phyloP scores from a whole-genome alignment of 2,329 filamentous ascomycete species.

The Tolypocladium cylindrosporum region DNA sequence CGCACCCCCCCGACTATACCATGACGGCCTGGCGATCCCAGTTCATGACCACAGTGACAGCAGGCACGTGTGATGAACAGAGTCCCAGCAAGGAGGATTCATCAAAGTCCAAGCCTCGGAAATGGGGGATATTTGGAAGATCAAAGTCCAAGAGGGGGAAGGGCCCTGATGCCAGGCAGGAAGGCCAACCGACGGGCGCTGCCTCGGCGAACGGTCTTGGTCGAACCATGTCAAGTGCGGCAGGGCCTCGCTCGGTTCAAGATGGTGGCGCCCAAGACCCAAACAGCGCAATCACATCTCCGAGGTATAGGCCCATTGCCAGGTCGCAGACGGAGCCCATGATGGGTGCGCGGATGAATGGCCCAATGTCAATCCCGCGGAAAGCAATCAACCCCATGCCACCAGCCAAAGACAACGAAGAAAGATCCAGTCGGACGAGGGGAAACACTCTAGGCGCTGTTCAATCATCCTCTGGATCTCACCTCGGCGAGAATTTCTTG shows the following conservation, averaged over 20 bases:
- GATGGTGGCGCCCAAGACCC: not conserved
- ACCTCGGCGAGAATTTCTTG: conserved; percentile 32
- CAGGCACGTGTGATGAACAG: conserved; percentile 8
- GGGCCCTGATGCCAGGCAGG: not conserved
- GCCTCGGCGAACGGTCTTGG: not conserved
- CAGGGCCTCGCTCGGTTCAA: not conserved
- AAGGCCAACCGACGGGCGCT: not conserved
- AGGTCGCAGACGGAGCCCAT: not conserved
- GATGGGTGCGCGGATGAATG: not conserved
- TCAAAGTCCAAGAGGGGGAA: conserved; percentile 24
- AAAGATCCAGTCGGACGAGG: not conserved
- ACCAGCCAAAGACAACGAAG: not conserved
- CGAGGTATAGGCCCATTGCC: not conserved
- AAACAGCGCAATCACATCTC: not conserved
- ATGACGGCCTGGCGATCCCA: conserved; percentile 18
- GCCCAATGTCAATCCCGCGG: not conserved
- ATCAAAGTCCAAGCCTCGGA: conserved; percentile 38
- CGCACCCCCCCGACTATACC: conserved; percentile 23
- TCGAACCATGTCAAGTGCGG: not conserved
- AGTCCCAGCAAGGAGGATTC: conserved; percentile 9
- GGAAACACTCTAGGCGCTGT: not conserved
- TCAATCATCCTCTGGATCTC: not conserved
- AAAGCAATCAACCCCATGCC: not conserved
- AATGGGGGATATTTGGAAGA: conserved; percentile 48
- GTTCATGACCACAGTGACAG: conserved; percentile 12